Percentiles rank a stretch among this genome's conserved stretches.
Evolutionary conservation across 441 rosid genomes (phyloP).

Genomic region (Pelargonium myrrhifolium): DNA sequence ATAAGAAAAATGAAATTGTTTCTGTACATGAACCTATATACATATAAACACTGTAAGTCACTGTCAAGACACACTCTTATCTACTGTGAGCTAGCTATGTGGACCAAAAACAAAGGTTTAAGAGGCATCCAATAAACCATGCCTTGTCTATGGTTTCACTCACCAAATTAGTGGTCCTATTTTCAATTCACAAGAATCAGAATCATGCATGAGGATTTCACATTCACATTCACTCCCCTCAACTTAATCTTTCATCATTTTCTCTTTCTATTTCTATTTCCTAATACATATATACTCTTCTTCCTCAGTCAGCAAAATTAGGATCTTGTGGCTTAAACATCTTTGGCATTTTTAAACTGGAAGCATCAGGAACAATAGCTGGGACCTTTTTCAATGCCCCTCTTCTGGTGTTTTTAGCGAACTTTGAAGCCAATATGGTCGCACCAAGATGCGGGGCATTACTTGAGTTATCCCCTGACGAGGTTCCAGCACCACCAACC

Average conservation of each 20-base stretch:
- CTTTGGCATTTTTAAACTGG: constrained; percentile 54
- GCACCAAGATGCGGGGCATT: constrained; percentile 33
- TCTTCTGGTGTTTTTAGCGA: constrained; percentile 81
- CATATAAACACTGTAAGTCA: too few species aligned
- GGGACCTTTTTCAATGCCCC: constrained; percentile 67
- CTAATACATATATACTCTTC: constrained; percentile 15
- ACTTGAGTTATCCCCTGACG: constrained; percentile 47
- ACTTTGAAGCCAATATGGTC: constrained; percentile 69
- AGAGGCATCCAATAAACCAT: too few species aligned
- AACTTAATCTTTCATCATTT: constrained; percentile 7
- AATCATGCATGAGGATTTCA: too few species aligned
- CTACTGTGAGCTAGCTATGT: too few species aligned
- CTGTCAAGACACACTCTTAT: too few species aligned
- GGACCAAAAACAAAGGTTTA: too few species aligned
- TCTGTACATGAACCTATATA: too few species aligned
- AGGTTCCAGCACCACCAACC: constrained; percentile 8
- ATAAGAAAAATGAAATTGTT: too few species aligned
- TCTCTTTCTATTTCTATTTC: neutral
- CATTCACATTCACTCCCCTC: constrained; percentile 1
- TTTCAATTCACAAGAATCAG: too few species aligned
- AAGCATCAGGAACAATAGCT: constrained; percentile 68
- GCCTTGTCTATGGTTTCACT: too few species aligned
- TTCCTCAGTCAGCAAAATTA: constrained; percentile 41
- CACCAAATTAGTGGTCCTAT: too few species aligned
- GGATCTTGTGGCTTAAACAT: constrained; percentile 61